phyloP scores from a whole-genome alignment of 2,329 filamentous ascomycete species.

The Apiospora aurea region DNA sequence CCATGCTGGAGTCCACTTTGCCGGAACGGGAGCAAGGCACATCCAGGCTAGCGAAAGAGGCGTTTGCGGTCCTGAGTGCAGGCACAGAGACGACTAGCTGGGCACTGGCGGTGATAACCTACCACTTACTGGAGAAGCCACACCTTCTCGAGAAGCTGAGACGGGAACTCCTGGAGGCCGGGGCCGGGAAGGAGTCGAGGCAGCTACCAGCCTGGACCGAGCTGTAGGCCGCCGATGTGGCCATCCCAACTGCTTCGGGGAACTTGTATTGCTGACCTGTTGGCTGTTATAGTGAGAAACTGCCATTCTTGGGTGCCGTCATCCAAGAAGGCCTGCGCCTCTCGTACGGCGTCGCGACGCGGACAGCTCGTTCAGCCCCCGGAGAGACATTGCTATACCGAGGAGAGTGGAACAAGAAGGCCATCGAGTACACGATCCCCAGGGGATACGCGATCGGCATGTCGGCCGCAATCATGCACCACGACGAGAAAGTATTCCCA shows the following conservation, averaged over 20 bases:
- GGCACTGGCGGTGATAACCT: constrained; percentile 44
- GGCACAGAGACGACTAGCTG: constrained; percentile 42
- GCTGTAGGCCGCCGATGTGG: neutral
- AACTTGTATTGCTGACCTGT: neutral
- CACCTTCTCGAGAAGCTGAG: constrained; percentile 38
- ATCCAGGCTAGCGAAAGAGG: constrained; percentile 32
- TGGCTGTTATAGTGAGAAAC: constrained; percentile 35
- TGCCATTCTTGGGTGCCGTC: constrained; percentile 47
- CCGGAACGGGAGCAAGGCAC: constrained; percentile 29
- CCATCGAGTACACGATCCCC: constrained; percentile 35
- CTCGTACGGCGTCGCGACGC: constrained; percentile 38
- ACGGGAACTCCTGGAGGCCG: constrained; percentile 38
- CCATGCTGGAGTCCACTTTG: constrained; percentile 30
- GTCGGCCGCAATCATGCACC: constrained; percentile 47
- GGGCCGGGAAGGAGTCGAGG: neutral
- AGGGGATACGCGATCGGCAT: constrained; percentile 47
- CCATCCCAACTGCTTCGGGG: neutral
- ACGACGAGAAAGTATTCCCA: constrained; percentile 46
- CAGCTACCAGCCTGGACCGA: constrained; percentile 3
- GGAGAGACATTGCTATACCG: constrained; percentile 41
- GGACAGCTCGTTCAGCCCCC: constrained; percentile 38
- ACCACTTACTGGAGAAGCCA: constrained; percentile 44
- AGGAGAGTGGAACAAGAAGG: constrained; percentile 32
- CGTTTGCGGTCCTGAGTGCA: constrained; percentile 35
- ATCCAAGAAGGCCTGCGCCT: constrained; percentile 48